These are phyloP conservation scores for Kickxella alabastrina DNA, from an alignment of 192 early-diverging fungal genomes.

Conservation along the genomic window DNA sequence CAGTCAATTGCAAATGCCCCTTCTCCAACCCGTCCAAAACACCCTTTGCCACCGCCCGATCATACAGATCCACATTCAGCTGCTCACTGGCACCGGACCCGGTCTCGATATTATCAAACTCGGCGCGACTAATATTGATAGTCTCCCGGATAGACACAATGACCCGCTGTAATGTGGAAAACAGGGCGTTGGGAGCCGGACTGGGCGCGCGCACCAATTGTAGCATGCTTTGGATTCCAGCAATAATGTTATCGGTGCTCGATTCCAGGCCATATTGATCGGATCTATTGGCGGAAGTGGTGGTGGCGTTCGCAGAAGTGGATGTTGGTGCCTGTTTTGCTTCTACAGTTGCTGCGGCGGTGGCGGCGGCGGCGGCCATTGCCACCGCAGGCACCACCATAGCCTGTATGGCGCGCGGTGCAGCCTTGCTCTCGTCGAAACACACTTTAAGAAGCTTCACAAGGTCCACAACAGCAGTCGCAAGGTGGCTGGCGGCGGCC, in stretches of 20 bases:
- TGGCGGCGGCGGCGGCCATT: no score
- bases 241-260: slow-evolving; percentile 47
- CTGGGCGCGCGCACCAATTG: slow-evolving; percentile 33
- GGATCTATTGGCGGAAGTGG: slow-evolving; percentile 5
- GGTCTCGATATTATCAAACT: slow-evolving; percentile 15
- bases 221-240: slow-evolving; percentile 47
- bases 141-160: slow-evolving; percentile 30
- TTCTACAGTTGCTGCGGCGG: no score
- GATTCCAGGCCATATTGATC: slow-evolving; percentile 30
- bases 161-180: slow-evolving; percentile 32
- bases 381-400: background rate
- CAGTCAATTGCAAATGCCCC: slow-evolving; percentile 46
- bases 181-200: slow-evolving; percentile 38
- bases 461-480: slow-evolving; percentile 74
- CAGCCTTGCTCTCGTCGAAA: slow-evolving; percentile 42
- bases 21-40: slow-evolving; percentile 41
- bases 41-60: slow-evolving; percentile 14
- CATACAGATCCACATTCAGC: slow-evolving; percentile 21
- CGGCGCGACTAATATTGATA: slow-evolving; percentile 26
- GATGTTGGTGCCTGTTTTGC: no score
- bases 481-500: slow-evolving; percentile 73
- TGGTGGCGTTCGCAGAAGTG: background rate
- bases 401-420: slow-evolving; percentile 15
- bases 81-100: slow-evolving; percentile 5
- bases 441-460: slow-evolving; percentile 56